These are phyloP conservation scores for Mayamaea pseudoterrestris DNA, from an alignment of 108 stramenopile species.

Conservation along the genomic window DNA sequence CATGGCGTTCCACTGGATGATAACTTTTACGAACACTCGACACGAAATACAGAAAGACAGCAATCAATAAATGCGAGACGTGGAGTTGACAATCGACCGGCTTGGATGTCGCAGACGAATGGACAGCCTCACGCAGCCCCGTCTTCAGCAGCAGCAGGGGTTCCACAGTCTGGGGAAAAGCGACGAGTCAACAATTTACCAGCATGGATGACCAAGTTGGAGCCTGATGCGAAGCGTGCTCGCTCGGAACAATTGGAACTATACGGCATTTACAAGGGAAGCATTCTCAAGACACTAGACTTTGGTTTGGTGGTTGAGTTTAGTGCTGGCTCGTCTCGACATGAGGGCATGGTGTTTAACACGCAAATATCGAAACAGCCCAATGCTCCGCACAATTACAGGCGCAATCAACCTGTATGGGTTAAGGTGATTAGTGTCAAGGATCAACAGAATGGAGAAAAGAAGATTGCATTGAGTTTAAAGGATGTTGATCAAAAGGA, in stretches of 20 bases:
- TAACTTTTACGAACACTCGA: conserved; percentile 64
- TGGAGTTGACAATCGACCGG: conserved; percentile 68
- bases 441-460: conserved; percentile 25
- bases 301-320: conserved; percentile 88
- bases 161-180: conserved; percentile 30
- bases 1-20: conserved; percentile 62
- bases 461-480: conserved; percentile 61
- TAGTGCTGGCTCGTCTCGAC: conserved; percentile 1
- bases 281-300: conserved; percentile 75
- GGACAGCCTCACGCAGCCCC: no score
- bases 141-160: no score
- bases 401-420: conserved; percentile 59
- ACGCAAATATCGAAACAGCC: conserved; percentile 55
- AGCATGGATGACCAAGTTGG: conserved; percentile 72
- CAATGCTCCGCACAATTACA: conserved; percentile 46
- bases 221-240: conserved; percentile 11
- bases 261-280: conserved; percentile 75
- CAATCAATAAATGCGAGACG: conserved; percentile 7
- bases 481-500: conserved; percentile 93
- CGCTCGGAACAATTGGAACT: conserved; percentile 29
- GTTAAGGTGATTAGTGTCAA: conserved; percentile 85
- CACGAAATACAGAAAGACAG: conserved; percentile 8
- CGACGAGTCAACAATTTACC: conserved; percentile 66
- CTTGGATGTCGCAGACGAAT: conserved; percentile 72
- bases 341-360: conserved; percentile 86